A percentile compares a stretch with the other conserved stretches of the same genome.
phyloP scores from a whole-genome alignment of 441 rosid species.

The Adansonia madagascariensis region DNA sequence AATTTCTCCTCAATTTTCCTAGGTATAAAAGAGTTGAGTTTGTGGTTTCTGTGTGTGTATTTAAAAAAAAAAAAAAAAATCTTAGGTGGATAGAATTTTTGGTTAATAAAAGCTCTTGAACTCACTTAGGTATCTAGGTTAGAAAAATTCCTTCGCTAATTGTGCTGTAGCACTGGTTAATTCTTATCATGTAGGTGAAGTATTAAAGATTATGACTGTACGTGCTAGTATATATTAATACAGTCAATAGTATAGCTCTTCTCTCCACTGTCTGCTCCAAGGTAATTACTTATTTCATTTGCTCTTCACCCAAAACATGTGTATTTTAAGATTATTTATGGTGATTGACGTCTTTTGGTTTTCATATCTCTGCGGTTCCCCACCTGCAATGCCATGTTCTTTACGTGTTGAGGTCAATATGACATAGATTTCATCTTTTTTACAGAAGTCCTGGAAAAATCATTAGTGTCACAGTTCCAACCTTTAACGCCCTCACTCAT shows the following conservation, averaged over 20 bases:
- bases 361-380: background rate
- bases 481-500: constrained; percentile 85
- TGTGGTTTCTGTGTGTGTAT: background rate
- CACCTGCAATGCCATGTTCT: background rate
- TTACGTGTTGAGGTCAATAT: constrained; percentile 18
- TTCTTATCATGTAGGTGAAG: background rate
- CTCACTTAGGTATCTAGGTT: background rate
- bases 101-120: background rate
- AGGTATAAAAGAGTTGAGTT: background rate
- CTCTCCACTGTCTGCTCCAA: background rate
- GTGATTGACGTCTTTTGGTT: constrained; percentile 1
- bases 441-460: constrained; percentile 92
- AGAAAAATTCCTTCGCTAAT: background rate
- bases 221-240: background rate
- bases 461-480: constrained; percentile 61
- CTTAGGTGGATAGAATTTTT: background rate
- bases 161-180: background rate
- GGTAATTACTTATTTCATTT: background rate
- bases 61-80: too few species aligned
- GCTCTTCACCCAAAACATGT: background rate
- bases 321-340: background rate
- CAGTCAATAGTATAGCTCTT: background rate
- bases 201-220: background rate
- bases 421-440: constrained; percentile 21
- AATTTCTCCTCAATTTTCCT: background rate